These are phyloP conservation scores for Lathyrus oleraceus DNA, from an alignment of 306 rosid genomes.

Conservation along the genomic window DNA sequence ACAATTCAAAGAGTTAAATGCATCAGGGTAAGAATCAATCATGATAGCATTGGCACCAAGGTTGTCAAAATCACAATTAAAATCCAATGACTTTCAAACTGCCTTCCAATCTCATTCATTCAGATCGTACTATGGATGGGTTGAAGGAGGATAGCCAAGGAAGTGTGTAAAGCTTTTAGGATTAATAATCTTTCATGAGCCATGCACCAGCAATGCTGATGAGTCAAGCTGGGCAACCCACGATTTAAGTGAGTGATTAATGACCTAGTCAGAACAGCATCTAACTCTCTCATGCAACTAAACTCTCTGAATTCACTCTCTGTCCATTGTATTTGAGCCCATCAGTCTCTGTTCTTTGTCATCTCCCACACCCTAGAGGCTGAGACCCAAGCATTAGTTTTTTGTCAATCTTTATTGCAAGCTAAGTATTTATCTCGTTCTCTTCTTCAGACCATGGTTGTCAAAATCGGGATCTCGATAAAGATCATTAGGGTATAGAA, in stretches of 20 bases:
- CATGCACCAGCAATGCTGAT: background rate
- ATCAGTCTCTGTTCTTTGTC: background rate
- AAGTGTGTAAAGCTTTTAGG: background rate
- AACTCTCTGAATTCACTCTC: constrained; percentile 7
- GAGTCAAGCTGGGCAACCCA: background rate
- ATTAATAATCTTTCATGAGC: background rate
- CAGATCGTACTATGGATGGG: too few species aligned
- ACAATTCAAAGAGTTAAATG: background rate
- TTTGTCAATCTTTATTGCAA: background rate
- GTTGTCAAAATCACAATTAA: background rate
- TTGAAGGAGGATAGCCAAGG: background rate
- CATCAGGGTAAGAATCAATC: background rate
- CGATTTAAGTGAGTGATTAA: background rate
- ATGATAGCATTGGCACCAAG: background rate
- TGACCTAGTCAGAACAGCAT: background rate
- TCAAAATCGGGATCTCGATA: too few species aligned
- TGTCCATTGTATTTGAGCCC: background rate
- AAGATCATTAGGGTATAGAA: too few species aligned
- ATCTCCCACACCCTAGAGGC: background rate
- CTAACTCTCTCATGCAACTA: background rate
- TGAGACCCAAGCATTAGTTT: background rate
- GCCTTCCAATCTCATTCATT: background rate
- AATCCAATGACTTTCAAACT: background rate
- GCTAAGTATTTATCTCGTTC: background rate
- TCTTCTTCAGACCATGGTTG: too few species aligned